Conservation (phyloP, 352 stramenopile genomes). For the Peronospora tabacina region DNA sequence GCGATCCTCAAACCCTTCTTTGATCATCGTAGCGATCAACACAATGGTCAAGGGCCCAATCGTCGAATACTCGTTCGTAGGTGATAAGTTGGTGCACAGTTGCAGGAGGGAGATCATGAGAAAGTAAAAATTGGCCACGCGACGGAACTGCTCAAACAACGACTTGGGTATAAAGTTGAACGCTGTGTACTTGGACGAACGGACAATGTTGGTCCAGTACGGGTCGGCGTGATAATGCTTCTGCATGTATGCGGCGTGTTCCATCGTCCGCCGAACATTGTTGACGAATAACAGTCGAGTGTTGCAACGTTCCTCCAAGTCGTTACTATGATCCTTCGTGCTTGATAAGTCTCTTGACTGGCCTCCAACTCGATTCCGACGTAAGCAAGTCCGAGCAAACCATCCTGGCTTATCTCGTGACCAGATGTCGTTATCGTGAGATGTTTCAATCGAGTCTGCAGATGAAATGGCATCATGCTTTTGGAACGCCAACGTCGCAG, state of each 20-base stretch:
- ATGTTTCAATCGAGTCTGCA: slow-evolving; percentile 2
- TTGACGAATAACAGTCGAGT: slow-evolving; percentile 71
- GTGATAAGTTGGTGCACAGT: slow-evolving; percentile 82
- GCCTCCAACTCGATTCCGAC: slow-evolving; percentile 10
- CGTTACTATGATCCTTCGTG: background rate
- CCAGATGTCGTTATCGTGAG: background rate
- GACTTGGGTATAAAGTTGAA: slow-evolving; percentile 93
- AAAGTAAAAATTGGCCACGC: slow-evolving; percentile 96
- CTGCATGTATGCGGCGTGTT: slow-evolving; percentile 48
- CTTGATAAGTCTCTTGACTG: background rate
- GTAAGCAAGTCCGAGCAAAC: slow-evolving; percentile 13
- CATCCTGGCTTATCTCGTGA: background rate
- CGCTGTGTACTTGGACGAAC: slow-evolving; percentile 91
- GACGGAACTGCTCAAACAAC: slow-evolving; percentile 93
- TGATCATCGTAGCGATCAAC: slow-evolving; percentile 76
- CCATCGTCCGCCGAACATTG: slow-evolving; percentile 49
- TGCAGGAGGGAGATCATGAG: slow-evolving; percentile 92
- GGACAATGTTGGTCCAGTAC: slow-evolving; percentile 56
- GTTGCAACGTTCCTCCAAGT: slow-evolving; percentile 24
- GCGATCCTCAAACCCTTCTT: slow-evolving; percentile 77
- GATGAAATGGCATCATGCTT: slow-evolving; percentile 20
- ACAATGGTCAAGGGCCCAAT: slow-evolving; percentile 74
- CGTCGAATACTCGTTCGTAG: slow-evolving; percentile 85
- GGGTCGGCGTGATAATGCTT: slow-evolving; percentile 29
- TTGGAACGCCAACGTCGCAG: background rate